A percentile compares a stretch with the other conserved stretches of the same genome.
Evolutionary conservation across 495 filamentous ascomycete species (phyloP).

Genomic region (Aspergillus cristatus): DNA sequence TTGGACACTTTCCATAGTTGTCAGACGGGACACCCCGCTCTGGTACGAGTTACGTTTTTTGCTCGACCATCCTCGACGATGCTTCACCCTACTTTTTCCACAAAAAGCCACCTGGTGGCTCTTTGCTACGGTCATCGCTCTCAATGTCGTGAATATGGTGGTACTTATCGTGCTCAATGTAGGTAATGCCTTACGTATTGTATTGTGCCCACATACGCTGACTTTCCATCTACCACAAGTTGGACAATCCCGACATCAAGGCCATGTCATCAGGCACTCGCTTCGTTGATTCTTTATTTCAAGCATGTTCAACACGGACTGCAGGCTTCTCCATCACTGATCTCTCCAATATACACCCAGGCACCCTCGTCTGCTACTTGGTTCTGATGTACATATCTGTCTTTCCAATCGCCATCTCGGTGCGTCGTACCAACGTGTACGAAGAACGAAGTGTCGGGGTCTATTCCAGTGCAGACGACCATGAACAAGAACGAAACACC

Average conservation of each 20-base stretch:
- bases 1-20: conserved; percentile 59
- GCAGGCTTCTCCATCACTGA: conserved; percentile 79
- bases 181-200: conserved; percentile 21
- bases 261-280: conserved; percentile 54
- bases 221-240: conserved; percentile 25
- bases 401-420: conserved; percentile 87
- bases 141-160: conserved; percentile 77
- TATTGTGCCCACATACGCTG: neutral
- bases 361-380: conserved; percentile 86
- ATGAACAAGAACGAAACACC: conserved; percentile 31
- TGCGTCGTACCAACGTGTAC: conserved; percentile 92
- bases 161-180: conserved; percentile 88
- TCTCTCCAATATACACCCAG: conserved; percentile 70
- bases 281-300: conserved; percentile 76
- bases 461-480: conserved; percentile 43
- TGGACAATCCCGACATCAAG: conserved; percentile 58
- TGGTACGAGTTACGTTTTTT: conserved; percentile 88
- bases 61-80: conserved; percentile 87
- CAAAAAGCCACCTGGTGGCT: conserved; percentile 91
- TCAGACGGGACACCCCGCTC: conserved; percentile 49
- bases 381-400: conserved; percentile 99
- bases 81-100: conserved; percentile 93
- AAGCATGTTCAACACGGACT: conserved; percentile 77
- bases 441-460: conserved; percentile 89
- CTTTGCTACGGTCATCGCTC: conserved; percentile 68